Base-by-base conservation (phyloP, 768 basidiomycete genomes). In the Panaeolus papilionaceus region DNA sequence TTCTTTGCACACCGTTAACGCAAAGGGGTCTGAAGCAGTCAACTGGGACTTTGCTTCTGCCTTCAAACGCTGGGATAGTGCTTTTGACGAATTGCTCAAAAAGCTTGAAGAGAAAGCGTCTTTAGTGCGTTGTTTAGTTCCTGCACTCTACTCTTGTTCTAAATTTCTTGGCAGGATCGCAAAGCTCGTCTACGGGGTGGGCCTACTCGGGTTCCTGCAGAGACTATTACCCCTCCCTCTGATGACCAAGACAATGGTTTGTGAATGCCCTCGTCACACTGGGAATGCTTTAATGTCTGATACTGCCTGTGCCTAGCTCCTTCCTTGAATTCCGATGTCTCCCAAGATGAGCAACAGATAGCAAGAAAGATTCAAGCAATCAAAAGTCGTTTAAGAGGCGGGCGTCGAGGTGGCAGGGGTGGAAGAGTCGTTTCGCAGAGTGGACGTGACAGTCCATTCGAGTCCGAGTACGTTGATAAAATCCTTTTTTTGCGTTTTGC, bases 291-390 rank as follows among this genome's bases (percentile, higher is more conserved):
- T 2, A 10, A 12, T 23, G 9, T 20, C 47, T 49, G 20, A 49
- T 18, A 86, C 80, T 54, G 87, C 74, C 86, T 1, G 80, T 84
- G 8, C 64, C 0, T 58, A 81, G 80, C 69, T 11, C 79, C 80
- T 0, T 74, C 78, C 8, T 67, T 74, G 37, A 75, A 74, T 67
- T 67, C 83, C 23, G 87, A 89, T 47, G 76, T 80, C 2, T 81
- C 87, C 2, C 84, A 86, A 47, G 94, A 96, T 69, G 95, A 94
- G 67, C 92, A 97, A 74, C 90, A 95, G 72, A 99, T 99, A 69
- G 90, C 96, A 3, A 85, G 93, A 71, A 98, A 96, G 74, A 93
- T 98, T 1, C 91, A 95, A 71, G 94, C 93, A 0, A 83, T 99
- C 64, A 98, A 96, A 78, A 90, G 86, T 64, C 85, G 94, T 38